Percentiles rank a stretch among this genome's conserved stretches.
Evolutionary conservation across 106 monocot genomes (phyloP).

Genomic region (Dioscorea alata): DNA sequence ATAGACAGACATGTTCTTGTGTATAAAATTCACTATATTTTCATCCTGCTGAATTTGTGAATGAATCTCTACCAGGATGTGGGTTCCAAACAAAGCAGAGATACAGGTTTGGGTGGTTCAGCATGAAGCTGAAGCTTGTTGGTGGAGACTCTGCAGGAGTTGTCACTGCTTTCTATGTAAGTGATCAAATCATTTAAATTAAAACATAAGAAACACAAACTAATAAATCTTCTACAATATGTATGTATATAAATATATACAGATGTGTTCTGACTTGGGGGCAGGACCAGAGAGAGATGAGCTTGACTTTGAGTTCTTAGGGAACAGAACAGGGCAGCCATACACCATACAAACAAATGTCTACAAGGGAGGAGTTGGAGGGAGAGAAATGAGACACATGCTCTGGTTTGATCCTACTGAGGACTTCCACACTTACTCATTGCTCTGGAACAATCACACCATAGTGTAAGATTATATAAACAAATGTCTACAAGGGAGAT

Average conservation of each 20-base stretch:
- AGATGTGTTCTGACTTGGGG: conserved; percentile 94
- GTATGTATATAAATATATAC: not conserved
- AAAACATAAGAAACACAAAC: not conserved
- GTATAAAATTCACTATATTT: not conserved
- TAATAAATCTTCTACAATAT: not conserved
- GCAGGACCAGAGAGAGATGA: conserved; percentile 80
- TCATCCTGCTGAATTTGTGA: not conserved
- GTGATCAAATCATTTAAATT: not conserved
- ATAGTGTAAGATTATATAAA: conserved; percentile 54
- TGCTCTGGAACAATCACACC: conserved; percentile 84
- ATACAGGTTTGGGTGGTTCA: conserved; percentile 93
- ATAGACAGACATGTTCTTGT: not conserved
- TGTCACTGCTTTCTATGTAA: conserved; percentile 92
- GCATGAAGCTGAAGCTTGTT: conserved; percentile 98
- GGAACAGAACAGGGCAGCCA: conserved; percentile 87
- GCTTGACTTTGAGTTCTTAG: conserved; percentile 95
- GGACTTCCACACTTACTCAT: conserved; percentile 86
- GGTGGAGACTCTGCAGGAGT: conserved; percentile 96
- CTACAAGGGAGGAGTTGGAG: conserved; percentile 81
- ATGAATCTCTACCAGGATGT: conserved; percentile 32
- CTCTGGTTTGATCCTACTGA: conserved; percentile 96
- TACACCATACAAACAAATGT: conserved; percentile 93
- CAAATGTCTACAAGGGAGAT: no score
- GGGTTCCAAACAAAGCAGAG: conserved; percentile 79
- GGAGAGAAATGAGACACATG: conserved; percentile 86